phyloP scores from a whole-genome alignment of 192 early-diverging fungal genomes.

The Hyaloraphidium curvatum region DNA sequence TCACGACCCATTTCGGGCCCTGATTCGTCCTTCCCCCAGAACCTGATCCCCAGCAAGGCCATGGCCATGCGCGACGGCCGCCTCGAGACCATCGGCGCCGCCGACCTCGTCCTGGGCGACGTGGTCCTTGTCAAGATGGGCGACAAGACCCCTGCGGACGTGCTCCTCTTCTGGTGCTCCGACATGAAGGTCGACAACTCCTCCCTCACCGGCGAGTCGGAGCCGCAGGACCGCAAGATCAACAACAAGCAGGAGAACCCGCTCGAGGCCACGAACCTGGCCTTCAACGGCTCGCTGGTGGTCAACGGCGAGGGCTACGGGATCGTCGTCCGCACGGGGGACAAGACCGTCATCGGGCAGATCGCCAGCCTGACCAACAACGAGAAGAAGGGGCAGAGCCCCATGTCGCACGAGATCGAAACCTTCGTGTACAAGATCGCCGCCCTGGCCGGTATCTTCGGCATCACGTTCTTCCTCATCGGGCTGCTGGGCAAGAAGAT shows the following conservation, averaged over 20 bases:
- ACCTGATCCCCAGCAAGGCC: conserved; percentile 74
- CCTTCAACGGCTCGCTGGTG: conserved; percentile 74
- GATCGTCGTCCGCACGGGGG: conserved; percentile 81
- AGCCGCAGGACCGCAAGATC: conserved; percentile 62
- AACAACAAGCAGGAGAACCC: conserved; percentile 55
- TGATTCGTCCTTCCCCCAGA: conserved; percentile 15
- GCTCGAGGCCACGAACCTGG: conserved; percentile 80
- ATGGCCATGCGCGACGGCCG: conserved; percentile 59
- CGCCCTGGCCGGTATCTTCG: conserved; percentile 49
- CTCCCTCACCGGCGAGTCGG: conserved; percentile 85
- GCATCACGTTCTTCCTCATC: conserved; percentile 67
- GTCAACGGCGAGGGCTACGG: conserved; percentile 77
- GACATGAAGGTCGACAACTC: conserved; percentile 97
- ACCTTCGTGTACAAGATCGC: conserved; percentile 75
- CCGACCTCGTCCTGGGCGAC: conserved; percentile 67
- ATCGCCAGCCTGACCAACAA: conserved; percentile 69
- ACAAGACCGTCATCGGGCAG: conserved; percentile 85
- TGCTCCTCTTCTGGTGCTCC: conserved; percentile 50
- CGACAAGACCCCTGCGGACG: conserved; percentile 88
- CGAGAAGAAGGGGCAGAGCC: conserved; percentile 54
- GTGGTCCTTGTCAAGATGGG: conserved; percentile 76
- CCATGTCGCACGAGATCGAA: conserved; percentile 56
- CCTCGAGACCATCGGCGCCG: conserved; percentile 41
- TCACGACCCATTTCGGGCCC: neutral
- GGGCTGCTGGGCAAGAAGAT: conserved; percentile 34